Evolutionary conservation across 2,329 filamentous ascomycete species (phyloP), one percentile per base, ranked within the genome.

Genomic region (Amesomyces nigricolor): DNA sequence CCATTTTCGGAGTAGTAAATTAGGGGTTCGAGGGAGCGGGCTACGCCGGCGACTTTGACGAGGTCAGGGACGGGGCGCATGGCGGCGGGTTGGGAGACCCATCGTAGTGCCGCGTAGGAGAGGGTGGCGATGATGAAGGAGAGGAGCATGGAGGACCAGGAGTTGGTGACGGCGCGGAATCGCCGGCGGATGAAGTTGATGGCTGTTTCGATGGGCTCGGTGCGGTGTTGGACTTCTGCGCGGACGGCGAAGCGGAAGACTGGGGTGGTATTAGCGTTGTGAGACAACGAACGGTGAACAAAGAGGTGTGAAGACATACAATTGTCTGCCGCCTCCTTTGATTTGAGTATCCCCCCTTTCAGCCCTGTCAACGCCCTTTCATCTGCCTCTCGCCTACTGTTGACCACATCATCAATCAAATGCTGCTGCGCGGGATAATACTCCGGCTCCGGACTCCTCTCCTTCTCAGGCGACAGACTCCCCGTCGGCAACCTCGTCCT

Each of bases 1-100:
- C 91, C 91, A 67, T 91, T 88, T 66, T 96, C 91, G 0, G 91
- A 95, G 68, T 95, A 96, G 74, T 94, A 94, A 59, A 97, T 95
- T 44, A 96, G 79, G 5, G 92, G 92, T 70, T 96, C 92, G 66
- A 96, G 95, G 9, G 90, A 90, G 64, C 89, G 89, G 47, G 91
- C 91, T 61, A 97, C 82, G 50, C 87, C 86, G 4, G 91, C 91
- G 22, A 96, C 87, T 69, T 95, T 96, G 67, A 96, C 87, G 14
- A 97, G 78, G 68, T 96, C 91, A 0, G 89, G 89, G 2, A 88
- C 86, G 0, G 88, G 82, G 11, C 78, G 83, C 38, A 81, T 78
- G 5, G 76, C 71, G 30, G 83, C 86, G 10, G 90, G 88, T 56
- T 87, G 79, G 50, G 89, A 81, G 14, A 95, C 73, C 9, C 82